Base-by-base conservation (phyloP, 2,329 filamentous ascomycete species). In the Ophiostoma sp. region DNA sequence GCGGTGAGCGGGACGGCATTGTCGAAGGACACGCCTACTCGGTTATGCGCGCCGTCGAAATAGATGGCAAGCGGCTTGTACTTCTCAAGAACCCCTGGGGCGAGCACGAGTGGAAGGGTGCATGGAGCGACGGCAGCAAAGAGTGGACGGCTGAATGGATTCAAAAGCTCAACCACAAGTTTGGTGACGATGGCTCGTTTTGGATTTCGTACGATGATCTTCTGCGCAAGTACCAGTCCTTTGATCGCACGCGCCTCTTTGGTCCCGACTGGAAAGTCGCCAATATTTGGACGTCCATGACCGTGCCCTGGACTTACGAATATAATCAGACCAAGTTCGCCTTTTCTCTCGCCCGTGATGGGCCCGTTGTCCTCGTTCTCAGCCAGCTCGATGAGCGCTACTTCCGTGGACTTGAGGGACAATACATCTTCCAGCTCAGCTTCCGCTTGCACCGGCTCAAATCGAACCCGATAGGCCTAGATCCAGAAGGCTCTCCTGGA, bases 131-230 rank as follows among this genome's bases (percentile, higher is more conserved):
- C 72, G 86, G 86, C 0, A 86, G 83, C 39, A 86, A 86, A 75
- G 86, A 89, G 75, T 88, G 87, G 82, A 88, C 86, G 0, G 79
- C 82, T 0, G 85, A 87, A 33, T 83, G 83, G 48, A 84, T 87
- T 67, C 79, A 83, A 71, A 86, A 88, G 76, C 82, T 89, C 1
- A 81, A 80, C 60, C 86, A 88, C 75, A 83, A 82, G 39, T 89
- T 89, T 70, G 86, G 86, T 31, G 85, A 84, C 73, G 86, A 89
- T 74, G 87, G 85, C 0, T 85, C 87, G 15, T 89, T 89, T 75
- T 89, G 86, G 86, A 88, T 89, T 71, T 82, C 85, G 1, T 89
- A 87, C 74, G 81, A 85, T 68, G 87, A 89, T 74, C 80, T 90
- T 68, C 82, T 89, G 15, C 83, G 84, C 73, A 89, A 89, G 74